Evolutionary conservation across 306 rosid genomes (phyloP).

Genomic region (Chamaecrista fasciculata): DNA sequence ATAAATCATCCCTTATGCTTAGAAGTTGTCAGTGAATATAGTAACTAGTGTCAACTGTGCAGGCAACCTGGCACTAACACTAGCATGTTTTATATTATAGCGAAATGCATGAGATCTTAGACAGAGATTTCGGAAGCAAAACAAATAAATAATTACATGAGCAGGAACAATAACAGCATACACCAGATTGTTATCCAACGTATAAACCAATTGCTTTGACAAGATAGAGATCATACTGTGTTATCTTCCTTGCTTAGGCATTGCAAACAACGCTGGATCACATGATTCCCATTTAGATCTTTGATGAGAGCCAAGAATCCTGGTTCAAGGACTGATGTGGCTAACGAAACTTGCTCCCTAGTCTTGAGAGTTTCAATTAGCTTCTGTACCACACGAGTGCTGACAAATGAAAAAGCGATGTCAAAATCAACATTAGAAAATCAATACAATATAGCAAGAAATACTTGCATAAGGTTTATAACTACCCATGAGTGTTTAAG

Average conservation of each 20-base stretch:
- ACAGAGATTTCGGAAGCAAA: not conserved
- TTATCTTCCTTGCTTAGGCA: conserved; percentile 51
- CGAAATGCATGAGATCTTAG: not conserved
- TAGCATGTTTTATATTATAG: not conserved
- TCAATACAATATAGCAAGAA: conserved; percentile 8
- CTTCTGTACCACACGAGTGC: conserved; percentile 65
- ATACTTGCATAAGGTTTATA: not conserved
- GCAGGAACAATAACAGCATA: not conserved
- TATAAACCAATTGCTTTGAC: conserved; percentile 4
- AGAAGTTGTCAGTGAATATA: not conserved
- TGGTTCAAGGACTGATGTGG: conserved; percentile 51
- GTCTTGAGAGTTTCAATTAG: conserved; percentile 61
- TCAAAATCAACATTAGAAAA: not conserved
- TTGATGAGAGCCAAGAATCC: conserved; percentile 62
- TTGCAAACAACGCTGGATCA: conserved; percentile 60
- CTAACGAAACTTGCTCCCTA: conserved; percentile 43
- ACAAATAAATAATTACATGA: not conserved
- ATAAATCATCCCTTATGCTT: conserved; percentile 9
- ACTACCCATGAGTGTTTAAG: conserved; percentile 58
- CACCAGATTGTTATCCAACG: not conserved
- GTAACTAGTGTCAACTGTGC: not conserved
- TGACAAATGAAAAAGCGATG: conserved; percentile 27
- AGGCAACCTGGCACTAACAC: conserved; percentile 14
- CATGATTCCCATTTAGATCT: conserved; percentile 62
- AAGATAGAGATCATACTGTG: conserved; percentile 36